Evolutionary conservation across 148 eudicot genomes (phyloP).

Genomic region (Bassia scoparia): DNA sequence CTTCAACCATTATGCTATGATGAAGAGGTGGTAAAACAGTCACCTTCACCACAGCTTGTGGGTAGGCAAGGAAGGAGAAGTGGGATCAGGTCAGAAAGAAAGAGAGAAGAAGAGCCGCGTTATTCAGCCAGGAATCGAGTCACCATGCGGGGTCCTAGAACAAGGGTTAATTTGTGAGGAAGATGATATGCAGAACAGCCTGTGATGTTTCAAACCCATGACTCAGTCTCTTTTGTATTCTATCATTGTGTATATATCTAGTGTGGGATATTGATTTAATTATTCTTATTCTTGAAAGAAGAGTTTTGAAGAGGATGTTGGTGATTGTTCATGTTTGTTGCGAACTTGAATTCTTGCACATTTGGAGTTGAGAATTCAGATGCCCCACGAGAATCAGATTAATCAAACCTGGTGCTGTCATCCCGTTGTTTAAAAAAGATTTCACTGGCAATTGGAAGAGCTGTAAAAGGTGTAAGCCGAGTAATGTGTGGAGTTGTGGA

Average conservation of each 20-base stretch:
- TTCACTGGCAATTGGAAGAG: too few species aligned
- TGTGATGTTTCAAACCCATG: neutral
- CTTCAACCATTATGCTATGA: slow-evolving; percentile 36
- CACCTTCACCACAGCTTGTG: slow-evolving; percentile 11
- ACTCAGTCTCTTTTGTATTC: neutral
- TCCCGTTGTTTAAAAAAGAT: too few species aligned
- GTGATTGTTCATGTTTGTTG: slow-evolving; percentile 4
- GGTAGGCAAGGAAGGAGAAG: slow-evolving; percentile 24
- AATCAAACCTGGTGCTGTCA: too few species aligned
- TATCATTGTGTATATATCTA: slow-evolving; percentile 3
- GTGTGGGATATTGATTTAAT: neutral
- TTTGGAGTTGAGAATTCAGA: too few species aligned
- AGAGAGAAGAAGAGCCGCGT: slow-evolving; percentile 34
- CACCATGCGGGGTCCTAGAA: slow-evolving; percentile 24
- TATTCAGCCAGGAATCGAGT: slow-evolving; percentile 32
- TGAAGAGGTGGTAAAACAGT: slow-evolving; percentile 13
- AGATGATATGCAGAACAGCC: slow-evolving; percentile 13
- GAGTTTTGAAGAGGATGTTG: neutral
- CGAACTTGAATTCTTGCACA: neutral
- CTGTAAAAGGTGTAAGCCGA: too few species aligned
- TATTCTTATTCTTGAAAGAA: neutral
- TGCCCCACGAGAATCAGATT: too few species aligned
- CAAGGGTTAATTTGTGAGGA: slow-evolving; percentile 13
- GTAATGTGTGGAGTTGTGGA: too few species aligned
- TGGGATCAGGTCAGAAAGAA: slow-evolving; percentile 30